Conservation (phyloP, 305 asterid genomes). For the Fraxinus albicans region DNA sequence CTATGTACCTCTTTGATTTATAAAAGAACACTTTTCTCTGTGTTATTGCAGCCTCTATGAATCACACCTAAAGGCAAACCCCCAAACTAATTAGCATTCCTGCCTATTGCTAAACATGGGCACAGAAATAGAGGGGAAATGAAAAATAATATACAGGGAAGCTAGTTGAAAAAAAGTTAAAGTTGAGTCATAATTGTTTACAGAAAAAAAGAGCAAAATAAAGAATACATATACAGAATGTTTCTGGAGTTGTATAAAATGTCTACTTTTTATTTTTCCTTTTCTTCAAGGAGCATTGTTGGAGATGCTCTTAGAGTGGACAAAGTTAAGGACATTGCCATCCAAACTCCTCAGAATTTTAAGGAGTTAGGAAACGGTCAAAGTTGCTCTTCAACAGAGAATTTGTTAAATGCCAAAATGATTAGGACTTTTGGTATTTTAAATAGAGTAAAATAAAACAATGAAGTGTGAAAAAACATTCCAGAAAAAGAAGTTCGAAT, state of each 20-base stretch:
- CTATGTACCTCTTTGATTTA: neutral
- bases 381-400: neutral
- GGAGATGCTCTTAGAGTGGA: neutral
- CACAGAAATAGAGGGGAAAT: neutral
- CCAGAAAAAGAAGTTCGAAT: constrained; percentile 6
- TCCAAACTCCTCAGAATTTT: neutral
- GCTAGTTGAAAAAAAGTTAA: neutral
- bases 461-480: neutral
- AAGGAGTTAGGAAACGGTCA: neutral
- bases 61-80: neutral
- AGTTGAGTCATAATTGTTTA: neutral
- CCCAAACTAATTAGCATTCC: neutral
- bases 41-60: neutral
- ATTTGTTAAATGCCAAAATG: neutral
- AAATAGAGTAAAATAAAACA: neutral
- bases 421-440: neutral
- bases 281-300: neutral
- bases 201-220: neutral
- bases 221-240: neutral
- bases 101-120: neutral
- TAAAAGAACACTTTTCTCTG: neutral
- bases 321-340: neutral
- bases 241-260: neutral
- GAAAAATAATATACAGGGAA: neutral
- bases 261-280: neutral